phyloP scores from a whole-genome alignment of 2,329 filamentous ascomycete genomes.

The Talaromyces sp. region DNA sequence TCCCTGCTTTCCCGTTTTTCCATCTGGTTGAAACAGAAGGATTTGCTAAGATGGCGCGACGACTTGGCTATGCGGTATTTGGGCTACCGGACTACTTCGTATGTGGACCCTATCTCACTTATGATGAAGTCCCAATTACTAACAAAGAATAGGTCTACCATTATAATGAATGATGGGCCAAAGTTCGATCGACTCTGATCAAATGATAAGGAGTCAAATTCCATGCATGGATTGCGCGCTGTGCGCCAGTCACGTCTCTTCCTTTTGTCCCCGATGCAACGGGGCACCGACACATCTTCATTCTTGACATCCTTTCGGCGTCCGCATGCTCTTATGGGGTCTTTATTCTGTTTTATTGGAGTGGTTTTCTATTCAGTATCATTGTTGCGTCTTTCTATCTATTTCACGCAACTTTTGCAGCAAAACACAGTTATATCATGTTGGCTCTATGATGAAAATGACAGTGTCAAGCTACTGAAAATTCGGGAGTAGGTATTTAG shows the following conservation, averaged over 20 bases:
- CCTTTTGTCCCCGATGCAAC: not conserved
- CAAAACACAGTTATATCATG: not conserved
- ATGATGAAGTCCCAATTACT: constrained; percentile 9
- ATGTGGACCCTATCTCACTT: constrained; percentile 37
- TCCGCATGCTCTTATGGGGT: constrained; percentile 1
- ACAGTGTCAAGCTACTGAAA: not conserved
- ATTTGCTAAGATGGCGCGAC: constrained; percentile 93
- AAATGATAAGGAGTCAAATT: not conserved
- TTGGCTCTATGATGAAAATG: constrained; percentile 1
- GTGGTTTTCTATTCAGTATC: not conserved
- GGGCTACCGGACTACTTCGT: constrained; percentile 98
- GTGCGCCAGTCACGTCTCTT: constrained; percentile 11
- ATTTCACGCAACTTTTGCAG: not conserved
- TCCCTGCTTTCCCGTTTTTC: constrained; percentile 94
- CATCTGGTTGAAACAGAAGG: constrained; percentile 97
- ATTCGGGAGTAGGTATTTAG: not conserved
- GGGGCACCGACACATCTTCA: not conserved
- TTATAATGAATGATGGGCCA: constrained; percentile 72
- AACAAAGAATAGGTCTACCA: constrained; percentile 70
- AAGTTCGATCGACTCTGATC: not conserved
- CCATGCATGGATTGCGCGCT: constrained; percentile 15
- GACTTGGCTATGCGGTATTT: constrained; percentile 80
- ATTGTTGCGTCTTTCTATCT: not conserved
- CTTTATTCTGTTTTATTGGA: not conserved
- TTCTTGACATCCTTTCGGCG: constrained; percentile 7